Evolutionary conservation across 2,329 filamentous ascomycete species (phyloP).

Genomic region (Mycocentrospora acerina): DNA sequence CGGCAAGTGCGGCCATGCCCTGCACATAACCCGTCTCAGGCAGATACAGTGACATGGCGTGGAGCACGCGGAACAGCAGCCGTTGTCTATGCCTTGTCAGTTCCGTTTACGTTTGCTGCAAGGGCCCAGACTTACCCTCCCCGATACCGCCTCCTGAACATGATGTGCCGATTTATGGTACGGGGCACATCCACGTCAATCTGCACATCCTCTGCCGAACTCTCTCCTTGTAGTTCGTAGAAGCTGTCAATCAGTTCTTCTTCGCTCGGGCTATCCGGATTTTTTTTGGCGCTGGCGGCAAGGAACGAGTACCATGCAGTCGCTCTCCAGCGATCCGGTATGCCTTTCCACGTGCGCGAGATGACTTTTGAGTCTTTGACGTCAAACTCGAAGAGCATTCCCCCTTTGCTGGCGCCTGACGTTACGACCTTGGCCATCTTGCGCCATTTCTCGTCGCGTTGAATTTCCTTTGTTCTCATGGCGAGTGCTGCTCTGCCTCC

Average conservation of each 20-base stretch:
- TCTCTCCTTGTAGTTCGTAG: slow-evolving; percentile 69
- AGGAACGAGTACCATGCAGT: slow-evolving; percentile 96
- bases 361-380: slow-evolving; percentile 75
- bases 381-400: slow-evolving; percentile 78
- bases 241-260: slow-evolving; percentile 71
- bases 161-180: slow-evolving; percentile 93
- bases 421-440: slow-evolving; percentile 61
- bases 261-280: slow-evolving; percentile 64
- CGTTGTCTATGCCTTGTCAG: slow-evolving; percentile 59
- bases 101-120: not conserved
- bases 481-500: slow-evolving; percentile 50
- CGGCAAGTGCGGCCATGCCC: slow-evolving; percentile 92
- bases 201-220: slow-evolving; percentile 88
- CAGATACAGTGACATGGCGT: slow-evolving; percentile 88
- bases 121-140: slow-evolving; percentile 59
- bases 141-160: slow-evolving; percentile 90
- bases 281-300: slow-evolving; percentile 69
- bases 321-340: slow-evolving; percentile 91
- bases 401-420: slow-evolving; percentile 54
- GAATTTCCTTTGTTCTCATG: slow-evolving; percentile 60
- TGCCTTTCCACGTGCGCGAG: slow-evolving; percentile 94
- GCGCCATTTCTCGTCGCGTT: slow-evolving; percentile 66
- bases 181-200: slow-evolving; percentile 96
- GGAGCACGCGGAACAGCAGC: slow-evolving; percentile 86
- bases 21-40: slow-evolving; percentile 93